Base-by-base conservation (phyloP, 805 yeast genomes). In the Pichia californica region DNA sequence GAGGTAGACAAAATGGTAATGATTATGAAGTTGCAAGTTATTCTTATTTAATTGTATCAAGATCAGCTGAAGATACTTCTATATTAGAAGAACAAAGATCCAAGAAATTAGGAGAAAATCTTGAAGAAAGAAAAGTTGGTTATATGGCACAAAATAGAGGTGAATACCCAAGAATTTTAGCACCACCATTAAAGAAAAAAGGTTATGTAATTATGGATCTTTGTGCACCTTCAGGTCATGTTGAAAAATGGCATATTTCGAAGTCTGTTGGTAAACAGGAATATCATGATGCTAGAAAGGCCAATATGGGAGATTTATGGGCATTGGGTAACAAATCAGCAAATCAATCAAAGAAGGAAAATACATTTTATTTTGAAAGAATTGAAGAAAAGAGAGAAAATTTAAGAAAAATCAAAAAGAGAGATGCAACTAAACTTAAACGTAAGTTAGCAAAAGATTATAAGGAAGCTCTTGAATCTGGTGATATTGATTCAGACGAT, bases 211-310 rank as follows among this genome's bases (percentile, higher is more conserved):
- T 77, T 20, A 70, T 89, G 60, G 84, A 80, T 50, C 74, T 88
- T 2, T 88, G 96, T 68, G 78, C 87, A 0, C 76, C 89, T 0
- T 72, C 81, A 13, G 96, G 96, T 1, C 73, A 74, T 37, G 63
- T 91, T 34, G 97, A 91, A 63, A 79, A 81, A 46, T 88, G 97
- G 96, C 81, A 81, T 14, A 75, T 93, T 2, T 83, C 97, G 0
- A 84, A 81, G 58, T 79, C 94, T 16, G 70, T 76, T 43, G 84
- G 87, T 6, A 77, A 78, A 48, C 83, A 77, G 48, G 77, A 70
- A 2, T 93, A 87, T 53, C 94, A 86, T 56, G 98, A 93, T 66
- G 96, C 96, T 0, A 72, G 97, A 43, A 91, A 93, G 60, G 77
- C 87, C 0, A 63, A 62, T n/a, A 75, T 76, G 57, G 96, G 96